Conservation (phyloP, 768 basidiomycete species). For the Lentinula detonsa region DNA sequence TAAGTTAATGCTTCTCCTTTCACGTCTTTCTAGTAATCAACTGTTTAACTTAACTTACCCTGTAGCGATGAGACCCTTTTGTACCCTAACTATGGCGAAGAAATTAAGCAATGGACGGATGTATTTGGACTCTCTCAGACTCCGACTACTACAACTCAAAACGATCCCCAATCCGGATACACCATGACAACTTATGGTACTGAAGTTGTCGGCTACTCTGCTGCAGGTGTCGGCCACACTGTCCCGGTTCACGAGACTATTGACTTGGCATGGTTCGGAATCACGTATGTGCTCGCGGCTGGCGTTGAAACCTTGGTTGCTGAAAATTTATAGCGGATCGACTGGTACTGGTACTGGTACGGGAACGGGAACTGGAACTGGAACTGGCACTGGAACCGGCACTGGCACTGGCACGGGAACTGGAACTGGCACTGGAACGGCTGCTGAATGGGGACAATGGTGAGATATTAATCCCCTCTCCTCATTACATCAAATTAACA, state of each 20-base stretch:
- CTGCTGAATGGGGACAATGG: background rate
- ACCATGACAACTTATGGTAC: conserved; percentile 42
- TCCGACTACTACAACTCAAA: conserved; percentile 29
- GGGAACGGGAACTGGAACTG: background rate
- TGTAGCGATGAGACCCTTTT: conserved; percentile 38
- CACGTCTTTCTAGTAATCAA: background rate
- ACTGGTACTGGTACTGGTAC: background rate
- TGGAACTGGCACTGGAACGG: background rate
- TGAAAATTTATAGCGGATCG: background rate
- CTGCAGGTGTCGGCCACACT: conserved; percentile 42
- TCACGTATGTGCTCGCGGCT: conserved; percentile 11
- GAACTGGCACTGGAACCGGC: background rate
- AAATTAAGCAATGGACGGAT: conserved; percentile 52
- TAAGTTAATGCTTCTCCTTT: background rate
- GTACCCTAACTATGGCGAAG: conserved; percentile 44
- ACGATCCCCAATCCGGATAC: conserved; percentile 39
- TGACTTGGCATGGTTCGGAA: conserved; percentile 43
- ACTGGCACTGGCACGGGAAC: background rate
- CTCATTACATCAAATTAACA: background rate
- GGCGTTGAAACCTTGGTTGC: background rate
- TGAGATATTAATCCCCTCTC: background rate
- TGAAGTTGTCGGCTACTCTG: conserved; percentile 30
- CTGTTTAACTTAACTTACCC: background rate
- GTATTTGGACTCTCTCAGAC: conserved; percentile 41
- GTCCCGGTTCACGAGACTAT: conserved; percentile 43